Conservation (phyloP, 1,284 basidiomycete species). For the Malassezia caprae region DNA sequence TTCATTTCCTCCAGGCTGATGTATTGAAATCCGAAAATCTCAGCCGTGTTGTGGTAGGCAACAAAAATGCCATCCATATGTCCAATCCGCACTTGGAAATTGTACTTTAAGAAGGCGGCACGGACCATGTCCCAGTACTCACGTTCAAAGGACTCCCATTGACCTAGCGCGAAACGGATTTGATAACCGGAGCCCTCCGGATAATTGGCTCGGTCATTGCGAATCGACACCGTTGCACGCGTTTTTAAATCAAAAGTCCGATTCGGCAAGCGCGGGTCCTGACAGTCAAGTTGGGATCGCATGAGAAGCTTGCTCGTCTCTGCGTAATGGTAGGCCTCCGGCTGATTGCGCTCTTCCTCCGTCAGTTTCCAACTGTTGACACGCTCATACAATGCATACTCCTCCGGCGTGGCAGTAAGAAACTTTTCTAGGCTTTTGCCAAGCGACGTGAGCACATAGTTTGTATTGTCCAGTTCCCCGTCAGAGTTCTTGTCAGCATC, state of each 20-base stretch:
- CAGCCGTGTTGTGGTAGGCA: slow-evolving; percentile 83
- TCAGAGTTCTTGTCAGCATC: slow-evolving; percentile 58
- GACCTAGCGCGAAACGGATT: slow-evolving; percentile 34
- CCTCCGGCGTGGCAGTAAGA: slow-evolving; percentile 60
- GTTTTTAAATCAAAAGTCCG: slow-evolving; percentile 95
- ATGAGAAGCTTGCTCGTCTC: slow-evolving; percentile 70
- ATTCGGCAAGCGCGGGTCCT: slow-evolving; percentile 70
- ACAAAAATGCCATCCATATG: slow-evolving; percentile 94
- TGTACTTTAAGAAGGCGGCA: slow-evolving; percentile 89
- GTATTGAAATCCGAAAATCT: slow-evolving; percentile 91
- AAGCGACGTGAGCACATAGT: slow-evolving; percentile 51
- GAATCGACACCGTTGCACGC: slow-evolving; percentile 70
- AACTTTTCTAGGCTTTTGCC: slow-evolving; percentile 83
- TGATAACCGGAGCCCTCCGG: slow-evolving; percentile 51
- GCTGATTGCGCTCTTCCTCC: slow-evolving; percentile 49
- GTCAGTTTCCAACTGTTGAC: slow-evolving; percentile 39
- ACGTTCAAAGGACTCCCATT: slow-evolving; percentile 46
- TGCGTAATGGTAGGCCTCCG: slow-evolving; percentile 43
- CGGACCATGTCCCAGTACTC: slow-evolving; percentile 65
- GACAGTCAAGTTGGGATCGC: slow-evolving; percentile 88
- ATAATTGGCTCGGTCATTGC: slow-evolving; percentile 76
- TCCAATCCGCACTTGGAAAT: slow-evolving; percentile 88
- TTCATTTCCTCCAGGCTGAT: slow-evolving; percentile 81
- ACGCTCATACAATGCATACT: slow-evolving; percentile 61
- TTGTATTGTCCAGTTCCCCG: slow-evolving; percentile 35